Percentiles rank a stretch among this genome's conserved stretches.
phyloP scores from a whole-genome alignment of 192 early-diverging fungal genomes.

The Thamnidium elegans region DNA sequence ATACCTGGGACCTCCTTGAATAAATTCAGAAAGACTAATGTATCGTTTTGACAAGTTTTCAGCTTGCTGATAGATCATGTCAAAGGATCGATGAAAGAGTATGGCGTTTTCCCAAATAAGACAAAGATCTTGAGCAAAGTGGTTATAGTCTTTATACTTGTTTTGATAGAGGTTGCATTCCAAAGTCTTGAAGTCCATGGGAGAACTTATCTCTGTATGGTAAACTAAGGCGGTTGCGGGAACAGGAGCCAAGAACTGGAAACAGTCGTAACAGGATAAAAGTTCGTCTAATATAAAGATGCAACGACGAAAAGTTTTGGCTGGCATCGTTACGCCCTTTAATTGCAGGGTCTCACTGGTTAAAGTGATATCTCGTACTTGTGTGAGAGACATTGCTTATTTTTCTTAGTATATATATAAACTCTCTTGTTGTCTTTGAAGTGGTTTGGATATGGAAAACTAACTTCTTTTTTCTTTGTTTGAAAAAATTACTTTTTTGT shows the following conservation, averaged over 20 bases:
- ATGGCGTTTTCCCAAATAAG: slow-evolving; percentile 45
- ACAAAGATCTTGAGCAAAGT: slow-evolving; percentile 42
- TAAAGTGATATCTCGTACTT: too few relatives aligned
- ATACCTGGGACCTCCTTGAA: slow-evolving; percentile 9
- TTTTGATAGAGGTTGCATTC: slow-evolving; percentile 47
- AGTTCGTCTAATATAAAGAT: slow-evolving; percentile 27
- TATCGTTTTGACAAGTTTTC: not conserved
- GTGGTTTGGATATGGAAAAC: too few relatives aligned
- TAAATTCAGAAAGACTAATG: not conserved
- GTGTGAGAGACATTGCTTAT: too few relatives aligned
- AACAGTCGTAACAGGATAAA: slow-evolving; percentile 22
- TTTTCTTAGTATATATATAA: too few relatives aligned
- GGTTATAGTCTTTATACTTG: slow-evolving; percentile 28
- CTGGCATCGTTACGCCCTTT: not conserved
- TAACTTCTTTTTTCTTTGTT: too few relatives aligned
- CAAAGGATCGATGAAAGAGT: slow-evolving; percentile 21
- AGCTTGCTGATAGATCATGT: slow-evolving; percentile 23
- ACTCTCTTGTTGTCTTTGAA: too few relatives aligned
- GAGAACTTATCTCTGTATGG: slow-evolving; percentile 43
- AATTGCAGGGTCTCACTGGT: not conserved
- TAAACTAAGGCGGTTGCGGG: slow-evolving; percentile 38
- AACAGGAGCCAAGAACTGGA: slow-evolving; percentile 37
- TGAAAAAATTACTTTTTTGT: too few relatives aligned
- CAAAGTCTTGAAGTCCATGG: slow-evolving; percentile 52
- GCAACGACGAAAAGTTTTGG: slow-evolving; percentile 9